phyloP scores from a whole-genome alignment of 2,329 filamentous ascomycete genomes.

The Curvularia lunata region DNA sequence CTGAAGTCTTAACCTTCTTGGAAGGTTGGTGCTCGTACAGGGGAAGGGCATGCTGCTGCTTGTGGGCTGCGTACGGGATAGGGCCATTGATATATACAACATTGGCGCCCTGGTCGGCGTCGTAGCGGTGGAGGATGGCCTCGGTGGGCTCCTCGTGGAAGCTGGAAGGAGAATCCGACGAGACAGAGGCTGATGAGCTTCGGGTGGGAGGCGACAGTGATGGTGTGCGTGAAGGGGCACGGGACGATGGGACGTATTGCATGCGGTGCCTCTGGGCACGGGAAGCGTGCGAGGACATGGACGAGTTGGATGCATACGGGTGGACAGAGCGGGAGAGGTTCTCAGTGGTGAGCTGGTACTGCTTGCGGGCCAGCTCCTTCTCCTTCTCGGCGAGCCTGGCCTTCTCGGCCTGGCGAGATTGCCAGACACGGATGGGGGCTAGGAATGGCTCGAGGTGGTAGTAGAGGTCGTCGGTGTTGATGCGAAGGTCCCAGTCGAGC shows the following conservation, averaged over 20 bases:
- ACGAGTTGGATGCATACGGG: slow-evolving; percentile 47
- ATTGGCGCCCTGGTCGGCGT: slow-evolving; percentile 50
- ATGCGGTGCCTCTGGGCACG: slow-evolving; percentile 30
- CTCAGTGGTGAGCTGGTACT: slow-evolving; percentile 50
- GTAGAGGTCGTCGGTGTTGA: slow-evolving; percentile 85
- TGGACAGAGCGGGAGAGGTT: slow-evolving; percentile 44
- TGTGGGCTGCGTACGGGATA: slow-evolving; percentile 30
- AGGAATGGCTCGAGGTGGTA: slow-evolving; percentile 87
- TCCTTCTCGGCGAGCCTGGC: slow-evolving; percentile 54
- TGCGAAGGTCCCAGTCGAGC: slow-evolving; percentile 90
- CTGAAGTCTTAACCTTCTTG: slow-evolving; percentile 49
- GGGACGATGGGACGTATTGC: slow-evolving; percentile 42
- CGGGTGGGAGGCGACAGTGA: slow-evolving; percentile 57
- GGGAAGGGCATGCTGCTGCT: slow-evolving; percentile 46
- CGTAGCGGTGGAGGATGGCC: slow-evolving; percentile 51
- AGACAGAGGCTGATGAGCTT: slow-evolving; percentile 45
- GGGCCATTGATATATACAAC: slow-evolving; percentile 53
- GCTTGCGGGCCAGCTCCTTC: slow-evolving; percentile 50
- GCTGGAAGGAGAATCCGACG: slow-evolving; percentile 45
- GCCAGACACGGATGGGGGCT: slow-evolving; percentile 74
- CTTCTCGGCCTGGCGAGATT: slow-evolving; percentile 62
- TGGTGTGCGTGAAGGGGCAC: slow-evolving; percentile 55
- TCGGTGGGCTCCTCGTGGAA: slow-evolving; percentile 43
- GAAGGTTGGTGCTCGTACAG: slow-evolving; percentile 49
- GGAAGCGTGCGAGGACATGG: slow-evolving; percentile 44